Base-by-base conservation (phyloP, 495 filamentous ascomycete species). In the Penicillium steckii region DNA sequence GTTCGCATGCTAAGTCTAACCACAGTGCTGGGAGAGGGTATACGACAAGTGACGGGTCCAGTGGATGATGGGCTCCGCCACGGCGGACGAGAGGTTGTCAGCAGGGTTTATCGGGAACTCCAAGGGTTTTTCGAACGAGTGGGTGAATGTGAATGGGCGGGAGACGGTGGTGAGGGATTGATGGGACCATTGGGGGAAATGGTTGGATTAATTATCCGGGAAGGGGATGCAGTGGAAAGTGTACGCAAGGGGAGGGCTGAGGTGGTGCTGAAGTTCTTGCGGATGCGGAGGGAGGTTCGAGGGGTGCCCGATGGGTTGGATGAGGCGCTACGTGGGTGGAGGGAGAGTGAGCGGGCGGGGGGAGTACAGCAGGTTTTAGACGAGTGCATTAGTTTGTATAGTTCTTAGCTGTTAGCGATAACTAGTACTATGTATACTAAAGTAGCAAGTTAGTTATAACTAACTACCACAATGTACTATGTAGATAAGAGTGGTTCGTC, bases 91-190 rank as follows among this genome's bases (percentile, higher is more conserved):
- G 58, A 60, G 30, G 71, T 78, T 53, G 68, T 77, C 55, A 62
- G 68, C 47, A 69, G 69, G 30, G 64, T 72, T 22, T 80, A 76
- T 53, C 65, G 72, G 9, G 70, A 72, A 49, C 66, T 78, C 53
- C 68, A 67, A 56, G 54, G 46, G 49, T 56, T 77, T 5, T 75
- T 78, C 43, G 57, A 44, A 21, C 70, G 64, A 48, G 50, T 79
- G 46, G 56, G 62, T 52, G 52, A 52, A 46, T 67, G 62, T 52
- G 52, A 52, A 46, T 67, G 68, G 68, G 42, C 30, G 19, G 50
- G 29, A 10, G 25, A 49, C 42, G 62, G 60, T 55, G 60, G 62
- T 50, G 42, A 46, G 42, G 61, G 56, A 18, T 30, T 70, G 33
- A 57, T 63, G 40, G 55, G 43, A 4, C 30, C 62, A 43, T 61